These are phyloP conservation scores for Solanum pennellii DNA, from an alignment of 257 asterid species.

Conservation along the genomic window DNA sequence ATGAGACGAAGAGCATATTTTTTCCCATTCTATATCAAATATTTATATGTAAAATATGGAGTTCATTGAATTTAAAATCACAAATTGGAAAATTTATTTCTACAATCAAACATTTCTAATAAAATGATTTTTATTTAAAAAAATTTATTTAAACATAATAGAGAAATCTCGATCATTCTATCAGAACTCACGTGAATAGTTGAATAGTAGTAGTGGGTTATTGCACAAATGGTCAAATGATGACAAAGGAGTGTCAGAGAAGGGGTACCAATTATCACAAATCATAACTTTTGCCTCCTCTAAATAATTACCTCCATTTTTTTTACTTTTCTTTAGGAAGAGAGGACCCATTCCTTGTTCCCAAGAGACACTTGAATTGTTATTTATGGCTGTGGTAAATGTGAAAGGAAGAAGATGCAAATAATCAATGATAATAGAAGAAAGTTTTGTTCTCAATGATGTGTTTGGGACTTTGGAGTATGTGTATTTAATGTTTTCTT, in stretches of 20 bases:
- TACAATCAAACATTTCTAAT: rapidly evolving
- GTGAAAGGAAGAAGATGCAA: neutral
- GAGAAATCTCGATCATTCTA: neutral
- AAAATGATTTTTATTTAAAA: rapidly evolving
- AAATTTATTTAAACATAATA: no score
- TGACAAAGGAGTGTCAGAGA: constrained; percentile 24
- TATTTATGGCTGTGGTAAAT: neutral
- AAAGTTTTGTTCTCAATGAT: neutral
- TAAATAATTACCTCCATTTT: constrained; percentile 12
- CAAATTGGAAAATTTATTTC: no score
- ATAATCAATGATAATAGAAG: neutral
- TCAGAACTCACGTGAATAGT: neutral
- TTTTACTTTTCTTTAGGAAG: neutral
- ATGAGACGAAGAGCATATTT: no score
- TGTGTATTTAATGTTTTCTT: neutral
- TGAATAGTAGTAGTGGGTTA: neutral
- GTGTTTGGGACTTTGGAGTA: neutral
- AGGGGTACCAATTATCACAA: constrained; percentile 29
- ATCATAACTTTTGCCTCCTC: constrained; percentile 48
- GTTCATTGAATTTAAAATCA: no score
- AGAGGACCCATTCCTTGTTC: neutral
- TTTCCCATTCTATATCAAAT: rapidly evolving
- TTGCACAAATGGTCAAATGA: constrained; percentile 16
- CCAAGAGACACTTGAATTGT: neutral
- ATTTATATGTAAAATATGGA: no score